phyloP scores from a whole-genome alignment of 2,329 filamentous ascomycete species.

The Thielaviopsis ethacetica region DNA sequence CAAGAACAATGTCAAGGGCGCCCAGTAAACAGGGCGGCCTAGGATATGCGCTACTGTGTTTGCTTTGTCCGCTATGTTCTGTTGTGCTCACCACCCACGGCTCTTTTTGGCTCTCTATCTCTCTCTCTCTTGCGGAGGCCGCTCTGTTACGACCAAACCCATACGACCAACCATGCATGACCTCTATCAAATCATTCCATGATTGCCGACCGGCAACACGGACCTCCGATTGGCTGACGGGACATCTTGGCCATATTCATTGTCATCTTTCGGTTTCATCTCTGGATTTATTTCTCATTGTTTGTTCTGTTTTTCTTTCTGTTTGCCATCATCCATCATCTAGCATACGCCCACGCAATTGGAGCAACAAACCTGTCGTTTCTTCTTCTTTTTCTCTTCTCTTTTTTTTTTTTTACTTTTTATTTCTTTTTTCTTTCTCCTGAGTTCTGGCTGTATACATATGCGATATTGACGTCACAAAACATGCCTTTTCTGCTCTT shows the following conservation, averaged over 20 bases:
- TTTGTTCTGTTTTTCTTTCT: conserved; percentile 12
- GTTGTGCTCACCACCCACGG: neutral
- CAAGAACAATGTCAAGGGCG: conserved; percentile 42
- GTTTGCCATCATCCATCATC: conserved; percentile 8
- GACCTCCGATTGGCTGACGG: neutral
- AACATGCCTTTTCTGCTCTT: conserved; percentile 2
- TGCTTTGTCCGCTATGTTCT: conserved; percentile 1
- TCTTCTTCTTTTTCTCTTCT: neutral
- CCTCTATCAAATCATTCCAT: neutral
- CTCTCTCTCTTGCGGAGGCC: neutral
- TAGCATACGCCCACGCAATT: neutral
- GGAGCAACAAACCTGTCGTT: neutral
- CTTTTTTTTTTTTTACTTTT: conserved; percentile 1
- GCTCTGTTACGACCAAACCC: neutral
- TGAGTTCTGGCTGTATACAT: neutral
- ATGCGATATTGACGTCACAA: neutral
- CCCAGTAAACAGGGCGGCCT: conserved; percentile 24
- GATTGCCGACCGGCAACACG: neutral
- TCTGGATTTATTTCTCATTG: neutral
- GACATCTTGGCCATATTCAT: neutral
- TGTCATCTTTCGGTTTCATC: neutral
- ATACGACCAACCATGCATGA: too few relatives aligned
- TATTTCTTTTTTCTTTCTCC: conserved; percentile 5
- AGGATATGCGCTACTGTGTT: neutral
- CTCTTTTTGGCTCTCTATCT: neutral